Percentiles rank a stretch among this genome's conserved stretches.
Evolutionary conservation across 2,329 filamentous ascomycete genomes (phyloP).

Genomic region (Pseudofabraea citricarpa): DNA sequence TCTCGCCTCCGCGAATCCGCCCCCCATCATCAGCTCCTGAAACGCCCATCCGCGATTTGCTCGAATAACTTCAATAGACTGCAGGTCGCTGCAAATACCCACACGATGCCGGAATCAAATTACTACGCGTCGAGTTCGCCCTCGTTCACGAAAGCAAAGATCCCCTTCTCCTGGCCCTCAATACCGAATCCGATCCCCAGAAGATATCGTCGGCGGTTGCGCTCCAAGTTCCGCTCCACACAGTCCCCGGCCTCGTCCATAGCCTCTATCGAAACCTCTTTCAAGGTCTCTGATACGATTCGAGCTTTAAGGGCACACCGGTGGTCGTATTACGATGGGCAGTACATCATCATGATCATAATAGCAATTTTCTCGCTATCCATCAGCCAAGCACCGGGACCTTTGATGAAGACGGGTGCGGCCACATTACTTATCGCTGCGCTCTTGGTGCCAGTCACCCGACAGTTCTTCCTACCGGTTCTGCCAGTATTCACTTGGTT

Average conservation of each 20-base stretch:
- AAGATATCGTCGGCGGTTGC: constrained; percentile 60
- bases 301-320: constrained; percentile 69
- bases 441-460: constrained; percentile 75
- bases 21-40: constrained; percentile 5
- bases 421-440: constrained; percentile 63
- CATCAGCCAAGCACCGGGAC: constrained; percentile 74
- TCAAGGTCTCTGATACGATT: constrained; percentile 74
- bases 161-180: constrained; percentile 40
- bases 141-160: constrained; percentile 24
- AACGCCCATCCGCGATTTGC: background rate
- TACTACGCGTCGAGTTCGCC: constrained; percentile 20
- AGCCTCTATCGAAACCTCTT: constrained; percentile 73
- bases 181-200: constrained; percentile 54
- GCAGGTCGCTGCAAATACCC: constrained; percentile 3
- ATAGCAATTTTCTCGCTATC: constrained; percentile 78
- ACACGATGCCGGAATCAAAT: constrained; percentile 18
- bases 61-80: constrained; percentile 5
- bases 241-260: constrained; percentile 68
- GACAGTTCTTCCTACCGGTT: constrained; percentile 88
- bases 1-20: constrained; percentile 6
- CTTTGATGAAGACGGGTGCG: constrained; percentile 70
- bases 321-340: constrained; percentile 79
- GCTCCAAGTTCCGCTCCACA: constrained; percentile 63
- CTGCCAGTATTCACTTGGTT: constrained; percentile 82
- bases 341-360: constrained; percentile 72